Evolutionary conservation across 768 basidiomycete species (phyloP), one percentile per base, ranked within the genome.

Genomic region (Dentipellis sp.): DNA sequence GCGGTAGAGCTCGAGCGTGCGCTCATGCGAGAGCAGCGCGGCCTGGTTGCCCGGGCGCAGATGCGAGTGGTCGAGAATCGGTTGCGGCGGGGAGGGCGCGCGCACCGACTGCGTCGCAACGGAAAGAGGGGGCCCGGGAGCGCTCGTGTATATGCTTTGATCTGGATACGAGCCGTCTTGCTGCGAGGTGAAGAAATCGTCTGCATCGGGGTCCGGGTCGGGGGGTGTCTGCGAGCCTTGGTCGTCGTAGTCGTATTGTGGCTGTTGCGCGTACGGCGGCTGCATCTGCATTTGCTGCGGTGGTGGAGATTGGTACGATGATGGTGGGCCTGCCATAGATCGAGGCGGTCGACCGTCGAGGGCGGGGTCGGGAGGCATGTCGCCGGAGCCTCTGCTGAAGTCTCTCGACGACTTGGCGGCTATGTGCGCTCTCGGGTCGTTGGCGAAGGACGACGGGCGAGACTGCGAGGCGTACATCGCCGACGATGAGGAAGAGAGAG

Each of bases 1-100:
- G 49, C 97, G 89, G 75, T 99, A 99, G 59, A 97, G 84, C 70
- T 97, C 94, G 58, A 99, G 84, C 2, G 97, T 98, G 57, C 90
- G 90, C 71, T 94, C 93, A 69, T 97, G 90, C 0, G 92, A 94
- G 62, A 97, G 85, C 11, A 98, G 82, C 6, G 93, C 84, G 3
- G 94, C 97, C 63, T 93, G 85, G 49, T 88, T 90, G 35, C 97
- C 97, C 16, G 94, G 94, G 11, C 88, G 84, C 40, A 97, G 82
- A 71, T 97, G 94, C 40, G 93, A 91, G 63, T 92, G 91, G 75
- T 93, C 91, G 56, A 92, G 82, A 64, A 93, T 79, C 49, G 86
- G 83, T 2, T 77, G 84, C 29, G 83, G 77, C 0, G 86, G 85
- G 0, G 88, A 88, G 11, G 84, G 81, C 0, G 82, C 80, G 34